Conservation (phyloP, 2,329 filamentous ascomycete genomes). For the Monosporascus sp. region DNA sequence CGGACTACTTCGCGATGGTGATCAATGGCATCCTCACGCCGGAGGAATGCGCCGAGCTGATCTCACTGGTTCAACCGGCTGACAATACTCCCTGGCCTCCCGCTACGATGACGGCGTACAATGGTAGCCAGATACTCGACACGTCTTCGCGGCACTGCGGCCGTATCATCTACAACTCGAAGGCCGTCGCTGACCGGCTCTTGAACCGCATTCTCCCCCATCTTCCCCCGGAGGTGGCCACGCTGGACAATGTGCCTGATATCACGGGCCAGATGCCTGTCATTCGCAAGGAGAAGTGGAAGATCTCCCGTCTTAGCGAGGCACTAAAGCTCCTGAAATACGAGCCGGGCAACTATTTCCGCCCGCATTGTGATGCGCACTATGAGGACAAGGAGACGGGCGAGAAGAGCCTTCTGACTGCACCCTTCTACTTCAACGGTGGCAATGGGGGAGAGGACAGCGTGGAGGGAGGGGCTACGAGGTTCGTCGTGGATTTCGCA, state of each 20-base stretch:
- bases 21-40: constrained; percentile 7
- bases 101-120: constrained; percentile 6
- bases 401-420: constrained; percentile 10
- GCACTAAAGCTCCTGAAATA: constrained; percentile 14
- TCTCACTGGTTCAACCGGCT: constrained; percentile 5
- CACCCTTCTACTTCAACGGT: constrained; percentile 11
- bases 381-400: constrained; percentile 1
- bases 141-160: constrained; percentile 5
- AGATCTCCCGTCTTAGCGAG: constrained; percentile 6
- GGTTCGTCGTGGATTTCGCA: constrained; percentile 8
- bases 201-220: constrained; percentile 9
- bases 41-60: constrained; percentile 6
- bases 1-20: constrained; percentile 9
- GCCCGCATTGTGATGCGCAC: constrained; percentile 10
- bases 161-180: constrained; percentile 10
- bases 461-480: constrained; percentile 12
- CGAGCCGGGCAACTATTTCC: constrained; percentile 10
- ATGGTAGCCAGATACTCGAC: constrained; percentile 4
- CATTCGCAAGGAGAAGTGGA: constrained; percentile 10
- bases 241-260: constrained; percentile 7
- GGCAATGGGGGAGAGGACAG: constrained; percentile 1
- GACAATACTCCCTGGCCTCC: constrained; percentile 4
- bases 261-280: constrained; percentile 10
- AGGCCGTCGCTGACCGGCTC: constrained; percentile 5
- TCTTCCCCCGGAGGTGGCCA: constrained; percentile 8